These are phyloP conservation scores for Rossbeevera mucosa DNA, from an alignment of 768 basidiomycete species.

Conservation along the genomic window DNA sequence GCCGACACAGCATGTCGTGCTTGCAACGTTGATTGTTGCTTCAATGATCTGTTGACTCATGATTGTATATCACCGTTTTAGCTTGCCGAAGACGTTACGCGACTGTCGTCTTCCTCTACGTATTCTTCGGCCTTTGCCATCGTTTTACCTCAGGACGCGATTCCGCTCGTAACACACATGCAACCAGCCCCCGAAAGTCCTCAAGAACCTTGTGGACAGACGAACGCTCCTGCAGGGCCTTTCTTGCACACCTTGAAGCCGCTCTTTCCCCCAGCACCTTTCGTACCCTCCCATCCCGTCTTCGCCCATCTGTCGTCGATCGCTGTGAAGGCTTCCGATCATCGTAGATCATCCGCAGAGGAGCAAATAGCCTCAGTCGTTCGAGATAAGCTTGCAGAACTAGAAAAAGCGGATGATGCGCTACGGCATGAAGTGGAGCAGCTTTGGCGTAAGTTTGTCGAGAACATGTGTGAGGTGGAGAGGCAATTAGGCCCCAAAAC, in stretches of 20 bases:
- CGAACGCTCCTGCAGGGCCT: slow-evolving; percentile 20
- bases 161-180: slow-evolving; percentile 22
- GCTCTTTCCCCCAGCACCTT: slow-evolving; percentile 71
- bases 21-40: not conserved
- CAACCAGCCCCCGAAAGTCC: slow-evolving; percentile 24
- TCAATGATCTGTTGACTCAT: slow-evolving; percentile 15
- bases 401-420: slow-evolving; percentile 51
- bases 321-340: slow-evolving; percentile 52
- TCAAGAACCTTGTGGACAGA: slow-evolving; percentile 24
- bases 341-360: slow-evolving; percentile 53
- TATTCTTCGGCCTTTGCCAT: slow-evolving; percentile 48
- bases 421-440: slow-evolving; percentile 55
- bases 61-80: slow-evolving; percentile 14
- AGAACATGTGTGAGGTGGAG: slow-evolving; percentile 42
- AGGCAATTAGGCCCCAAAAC: slow-evolving; percentile 29
- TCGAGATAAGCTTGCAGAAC: slow-evolving; percentile 48
- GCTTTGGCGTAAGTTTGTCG: slow-evolving; percentile 59
- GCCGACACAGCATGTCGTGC: slow-evolving; percentile 7
- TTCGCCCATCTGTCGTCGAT: slow-evolving; percentile 60
- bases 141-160: slow-evolving; percentile 33
- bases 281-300: slow-evolving; percentile 67
- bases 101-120: slow-evolving; percentile 34
- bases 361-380: slow-evolving; percentile 51
- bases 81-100: slow-evolving; percentile 23
- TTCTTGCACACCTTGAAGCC: slow-evolving; percentile 54